phyloP scores from a whole-genome alignment of 2,329 filamentous ascomycete species.

The Dryadomyces sulphureus region DNA sequence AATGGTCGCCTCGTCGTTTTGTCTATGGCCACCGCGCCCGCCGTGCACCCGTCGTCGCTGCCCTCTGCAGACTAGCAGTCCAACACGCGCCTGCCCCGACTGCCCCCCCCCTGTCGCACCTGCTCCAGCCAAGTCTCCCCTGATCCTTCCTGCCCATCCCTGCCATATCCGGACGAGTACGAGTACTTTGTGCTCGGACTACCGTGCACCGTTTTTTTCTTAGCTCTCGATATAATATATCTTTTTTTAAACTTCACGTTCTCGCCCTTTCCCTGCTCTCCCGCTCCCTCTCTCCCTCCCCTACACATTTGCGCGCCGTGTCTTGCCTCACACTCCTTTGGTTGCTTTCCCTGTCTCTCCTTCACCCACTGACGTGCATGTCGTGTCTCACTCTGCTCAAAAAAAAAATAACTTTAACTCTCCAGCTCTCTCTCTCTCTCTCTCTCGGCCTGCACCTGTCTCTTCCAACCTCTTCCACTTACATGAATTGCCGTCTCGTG shows the following conservation, averaged over 20 bases:
- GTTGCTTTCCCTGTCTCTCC: no score
- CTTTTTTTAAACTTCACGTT: neutral
- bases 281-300: neutral
- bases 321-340: no score
- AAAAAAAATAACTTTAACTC: no score
- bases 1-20: no score
- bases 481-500: neutral
- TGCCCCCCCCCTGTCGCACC: neutral
- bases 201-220: neutral
- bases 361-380: no score
- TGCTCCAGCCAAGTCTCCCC: neutral
- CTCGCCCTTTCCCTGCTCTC: neutral
- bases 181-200: neutral
- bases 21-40: no score
- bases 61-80: no score
- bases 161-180: neutral
- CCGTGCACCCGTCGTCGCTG: no score
- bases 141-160: neutral
- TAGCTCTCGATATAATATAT: neutral
- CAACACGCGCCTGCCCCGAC: neutral
- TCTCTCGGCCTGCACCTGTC: no score
- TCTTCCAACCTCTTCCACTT: neutral
- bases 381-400: no score
- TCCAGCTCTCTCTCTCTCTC: no score
- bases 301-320: neutral